These are phyloP conservation scores for Podospora comata DNA, from an alignment of 495 filamentous ascomycete genomes.

Conservation along the genomic window DNA sequence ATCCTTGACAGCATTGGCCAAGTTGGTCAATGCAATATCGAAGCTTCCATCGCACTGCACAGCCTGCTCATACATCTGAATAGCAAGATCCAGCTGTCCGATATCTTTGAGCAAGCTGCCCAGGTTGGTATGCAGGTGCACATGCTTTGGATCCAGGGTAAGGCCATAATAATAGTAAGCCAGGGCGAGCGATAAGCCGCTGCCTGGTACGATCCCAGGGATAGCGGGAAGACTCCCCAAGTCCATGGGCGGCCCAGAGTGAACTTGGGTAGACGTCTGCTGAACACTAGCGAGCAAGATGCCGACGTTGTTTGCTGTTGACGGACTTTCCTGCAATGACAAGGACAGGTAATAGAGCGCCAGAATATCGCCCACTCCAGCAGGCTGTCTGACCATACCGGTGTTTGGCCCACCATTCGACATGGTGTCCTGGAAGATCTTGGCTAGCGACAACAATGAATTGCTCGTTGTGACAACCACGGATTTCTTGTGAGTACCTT, in stretches of 20 bases:
- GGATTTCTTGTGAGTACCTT: slow-evolving; percentile 70
- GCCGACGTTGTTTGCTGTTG: slow-evolving; percentile 97
- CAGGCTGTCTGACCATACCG: slow-evolving; percentile 56
- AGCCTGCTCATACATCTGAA: slow-evolving; percentile 96
- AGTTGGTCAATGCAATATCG: slow-evolving; percentile 94
- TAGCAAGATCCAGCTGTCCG: slow-evolving; percentile 84
- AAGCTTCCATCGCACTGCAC: slow-evolving; percentile 89
- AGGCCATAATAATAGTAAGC: slow-evolving; percentile 94
- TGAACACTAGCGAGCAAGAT: slow-evolving; percentile 94
- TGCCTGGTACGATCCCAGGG: slow-evolving; percentile 79
- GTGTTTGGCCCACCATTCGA: slow-evolving; percentile 64
- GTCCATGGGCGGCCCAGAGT: slow-evolving; percentile 27
- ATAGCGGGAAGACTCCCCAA: slow-evolving; percentile 49
- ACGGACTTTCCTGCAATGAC: slow-evolving; percentile 91
- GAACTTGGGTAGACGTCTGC: slow-evolving; percentile 59
- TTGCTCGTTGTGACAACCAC: slow-evolving; percentile 94
- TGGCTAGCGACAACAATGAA: slow-evolving; percentile 88
- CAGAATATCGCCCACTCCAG: slow-evolving; percentile 87
- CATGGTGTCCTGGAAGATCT: slow-evolving; percentile 99
- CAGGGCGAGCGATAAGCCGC: slow-evolving; percentile 82
- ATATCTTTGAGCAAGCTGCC: slow-evolving; percentile 96
- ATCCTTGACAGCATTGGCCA: slow-evolving; percentile 98
- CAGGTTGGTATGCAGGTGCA: slow-evolving; percentile 97
- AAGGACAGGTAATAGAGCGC: slow-evolving; percentile 95
- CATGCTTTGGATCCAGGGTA: slow-evolving; percentile 80